Conservation (phyloP, 192 early-diverging fungal species). For the Coemansia sp. region DNA sequence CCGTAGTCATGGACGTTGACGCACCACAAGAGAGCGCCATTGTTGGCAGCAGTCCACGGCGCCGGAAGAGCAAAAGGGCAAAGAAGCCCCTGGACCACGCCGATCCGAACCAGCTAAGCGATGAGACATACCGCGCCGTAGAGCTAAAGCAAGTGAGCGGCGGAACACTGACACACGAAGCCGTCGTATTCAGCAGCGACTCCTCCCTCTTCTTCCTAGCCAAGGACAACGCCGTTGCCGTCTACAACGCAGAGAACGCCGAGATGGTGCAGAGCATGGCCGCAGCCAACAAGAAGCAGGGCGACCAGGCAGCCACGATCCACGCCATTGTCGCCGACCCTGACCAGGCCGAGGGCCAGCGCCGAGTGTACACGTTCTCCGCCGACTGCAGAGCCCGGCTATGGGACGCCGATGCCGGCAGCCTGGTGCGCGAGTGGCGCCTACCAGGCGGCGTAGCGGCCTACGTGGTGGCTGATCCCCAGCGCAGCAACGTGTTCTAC, state of each 20-base stretch:
- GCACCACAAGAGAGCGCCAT: neutral
- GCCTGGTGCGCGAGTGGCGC: conserved; percentile 23
- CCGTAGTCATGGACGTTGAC: neutral
- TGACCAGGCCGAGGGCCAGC: neutral
- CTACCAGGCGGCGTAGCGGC: conserved; percentile 9
- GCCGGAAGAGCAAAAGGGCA: conserved; percentile 1
- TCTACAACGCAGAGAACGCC: conserved; percentile 47
- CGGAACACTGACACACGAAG: conserved; percentile 32
- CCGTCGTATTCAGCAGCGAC: conserved; percentile 48
- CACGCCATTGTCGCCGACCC: conserved; percentile 32
- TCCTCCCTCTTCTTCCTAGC: conserved; percentile 43
- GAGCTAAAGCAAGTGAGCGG: conserved; percentile 42
- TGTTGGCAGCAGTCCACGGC: neutral
- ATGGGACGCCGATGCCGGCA: conserved; percentile 39
- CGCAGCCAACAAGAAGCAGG: conserved; percentile 4
- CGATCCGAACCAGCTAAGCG: neutral
- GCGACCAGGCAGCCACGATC: conserved; percentile 13
- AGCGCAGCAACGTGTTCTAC: conserved; percentile 20
- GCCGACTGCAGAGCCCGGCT: conserved; percentile 27
- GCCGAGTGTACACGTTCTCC: conserved; percentile 39
- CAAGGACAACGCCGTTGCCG: conserved; percentile 46
- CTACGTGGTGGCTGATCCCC: conserved; percentile 28
- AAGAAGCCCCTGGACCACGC: neutral
- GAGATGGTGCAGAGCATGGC: conserved; percentile 51
- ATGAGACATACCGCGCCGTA: conserved; percentile 27